A percentile compares a stretch with the other conserved stretches of the same genome.
These are phyloP conservation scores for Mortierella polycephala DNA, from an alignment of 371 early-diverging fungal species.

Conservation along the genomic window DNA sequence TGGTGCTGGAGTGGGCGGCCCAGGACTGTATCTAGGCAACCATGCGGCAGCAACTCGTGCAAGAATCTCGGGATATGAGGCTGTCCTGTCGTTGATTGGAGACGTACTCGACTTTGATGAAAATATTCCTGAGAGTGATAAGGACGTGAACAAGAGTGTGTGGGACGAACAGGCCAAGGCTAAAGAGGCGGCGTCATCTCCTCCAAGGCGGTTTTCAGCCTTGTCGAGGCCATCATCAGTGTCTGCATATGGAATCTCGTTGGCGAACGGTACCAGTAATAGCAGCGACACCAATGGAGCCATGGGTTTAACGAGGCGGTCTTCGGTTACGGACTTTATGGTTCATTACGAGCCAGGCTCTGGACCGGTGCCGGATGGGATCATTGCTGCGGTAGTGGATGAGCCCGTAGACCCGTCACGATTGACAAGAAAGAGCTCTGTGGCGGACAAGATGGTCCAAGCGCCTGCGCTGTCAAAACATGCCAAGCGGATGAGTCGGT, in stretches of 20 bases:
- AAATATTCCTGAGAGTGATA: slow-evolving; percentile 43
- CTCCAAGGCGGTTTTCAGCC: slow-evolving; percentile 15
- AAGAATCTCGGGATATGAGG: slow-evolving; percentile 46
- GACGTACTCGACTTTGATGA: slow-evolving; percentile 49
- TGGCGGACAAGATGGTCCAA: slow-evolving; percentile 47
- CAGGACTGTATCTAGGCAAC: slow-evolving; percentile 48
- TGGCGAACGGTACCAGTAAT: neutral
- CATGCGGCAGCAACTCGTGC: slow-evolving; percentile 49
- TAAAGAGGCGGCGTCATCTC: neutral
- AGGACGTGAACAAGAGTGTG: slow-evolving; percentile 28
- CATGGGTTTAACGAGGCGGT: slow-evolving; percentile 12
- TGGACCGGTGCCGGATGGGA: slow-evolving; percentile 9
- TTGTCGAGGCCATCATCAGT: slow-evolving; percentile 27
- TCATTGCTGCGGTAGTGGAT: slow-evolving; percentile 25
- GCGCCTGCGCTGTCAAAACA: slow-evolving; percentile 6
- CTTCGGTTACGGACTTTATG: slow-evolving; percentile 41
- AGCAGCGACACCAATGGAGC: neutral
- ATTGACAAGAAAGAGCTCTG: slow-evolving; percentile 34
- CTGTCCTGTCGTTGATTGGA: slow-evolving; percentile 41
- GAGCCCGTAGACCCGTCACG: slow-evolving; percentile 34
- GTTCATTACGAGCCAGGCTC: slow-evolving; percentile 6
- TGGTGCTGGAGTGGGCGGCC: slow-evolving; percentile 34
- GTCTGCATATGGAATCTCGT: neutral
- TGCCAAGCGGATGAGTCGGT: slow-evolving; percentile 7
- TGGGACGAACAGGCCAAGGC: slow-evolving; percentile 39